Base-by-base conservation (phyloP, 1,139 yeast species). In the Yamadazyma mexicana region DNA sequence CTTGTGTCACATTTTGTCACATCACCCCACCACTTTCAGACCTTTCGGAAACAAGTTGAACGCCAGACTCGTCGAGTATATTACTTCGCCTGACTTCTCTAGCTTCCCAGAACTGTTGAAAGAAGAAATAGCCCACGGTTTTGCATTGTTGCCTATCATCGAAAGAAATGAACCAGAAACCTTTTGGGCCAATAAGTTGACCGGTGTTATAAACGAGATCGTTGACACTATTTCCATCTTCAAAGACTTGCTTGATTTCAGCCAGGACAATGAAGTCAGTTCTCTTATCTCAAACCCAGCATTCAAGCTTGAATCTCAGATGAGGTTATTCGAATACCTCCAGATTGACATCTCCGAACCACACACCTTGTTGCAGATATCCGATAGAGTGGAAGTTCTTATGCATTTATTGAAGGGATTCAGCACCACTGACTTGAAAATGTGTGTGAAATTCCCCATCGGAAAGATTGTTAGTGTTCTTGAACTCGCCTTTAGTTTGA, bases 11-110 rank as follows among this genome's bases (percentile, higher is more conserved):
- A 58, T 84, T 15, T 64, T 85, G 36, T 61, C 64, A 32, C 69
- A 74, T 45, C 87, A 86, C 56, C 77, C 95, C 1, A 86, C 94
- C 4, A 84, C 95, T 2, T 86, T 87, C 56, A 76, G 92, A 58
- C 95, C 96, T 8, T 82, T 73, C 62, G 84, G 83, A 9, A 75
- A 77, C 46, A 82, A 82, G 52, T 75, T 79, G 45, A 77, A 79
- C 43, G 60, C 60, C 5, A 71, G 71, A 26, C 59, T 87, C 31
- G 44, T 69, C 17, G 54, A 53, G 6, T 40, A 67, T 50, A 58
- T 77, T 56, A 55, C 55, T 55, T 34, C 48, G 2, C 22, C 22
- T 6, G 59, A 57, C 14, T 69, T 63, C 40, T 36, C 42, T 17
- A 54, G 55, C 35, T 63, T 69, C 40, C 74, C 78, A 15, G 35